Base-by-base conservation (phyloP, 306 rosid genomes). In the Medicago truncatula region DNA sequence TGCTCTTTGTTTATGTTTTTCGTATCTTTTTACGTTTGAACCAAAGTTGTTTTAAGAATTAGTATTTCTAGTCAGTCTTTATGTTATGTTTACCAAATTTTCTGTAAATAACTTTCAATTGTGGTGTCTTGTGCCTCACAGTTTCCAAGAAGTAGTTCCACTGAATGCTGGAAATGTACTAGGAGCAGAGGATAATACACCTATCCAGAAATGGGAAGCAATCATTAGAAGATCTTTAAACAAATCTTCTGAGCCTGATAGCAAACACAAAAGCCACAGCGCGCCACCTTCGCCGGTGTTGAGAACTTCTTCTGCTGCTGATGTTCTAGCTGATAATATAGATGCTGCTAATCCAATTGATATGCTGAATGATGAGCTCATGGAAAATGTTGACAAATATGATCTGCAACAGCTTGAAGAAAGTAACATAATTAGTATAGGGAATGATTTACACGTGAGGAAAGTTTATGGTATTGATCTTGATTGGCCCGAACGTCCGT, bases 121-220 rank as follows among this genome's bases (percentile, higher is more conserved):
- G 7, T 34, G 53, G 53, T 47, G 8, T 47, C 53, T 14, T 47
- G 18, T 49, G 54, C 16, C 54, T 81, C 41, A 67, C 88, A 95
- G 99, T 75, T 90, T 95, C 60, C 99, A 95, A 78, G 99, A 95
- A 84, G 92, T 95, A 13, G 97, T 95, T 77, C 99, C 99, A 80
- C 83, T 95, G 80, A 95, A 81, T 81, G 99, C 99, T 18, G 99
- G 96, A 68, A 95, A 95, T 65, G 97, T 95, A 25, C 62, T 95
- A 3, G 99, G 99, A 80, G 97, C 97, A 57, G 99, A 95, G 63
- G 97, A 95, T 76, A 89, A 78, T 57, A 79, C 81, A 40, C 97
- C 99, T 0, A 90, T 92, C 38, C 84, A 66, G n/a, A 92, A 92
- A 79, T 95, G 99, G 99, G 99, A 95, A 83, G 87, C 89, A 57